These are phyloP conservation scores for Penicillium arizonense DNA, from an alignment of 495 filamentous ascomycete species.

Conservation along the genomic window DNA sequence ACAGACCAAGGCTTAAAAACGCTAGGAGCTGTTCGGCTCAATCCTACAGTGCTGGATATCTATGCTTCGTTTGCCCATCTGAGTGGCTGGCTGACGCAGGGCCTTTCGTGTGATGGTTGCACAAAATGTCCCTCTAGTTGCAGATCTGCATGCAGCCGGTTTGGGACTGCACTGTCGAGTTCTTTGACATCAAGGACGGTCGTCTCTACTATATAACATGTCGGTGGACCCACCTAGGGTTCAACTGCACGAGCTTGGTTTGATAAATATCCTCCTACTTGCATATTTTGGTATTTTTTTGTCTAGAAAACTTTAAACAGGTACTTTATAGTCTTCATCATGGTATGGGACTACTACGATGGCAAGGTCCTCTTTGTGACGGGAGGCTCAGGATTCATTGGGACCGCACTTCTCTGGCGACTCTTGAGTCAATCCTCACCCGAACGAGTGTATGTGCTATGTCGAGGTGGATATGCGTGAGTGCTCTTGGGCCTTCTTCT, in stretches of 20 bases:
- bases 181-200: neutral
- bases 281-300: neutral
- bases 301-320: neutral
- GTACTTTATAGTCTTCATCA: conserved; percentile 4
- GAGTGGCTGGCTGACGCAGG: conserved; percentile 11
- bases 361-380: conserved; percentile 25
- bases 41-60: neutral
- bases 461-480: conserved; percentile 23
- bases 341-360: conserved; percentile 29
- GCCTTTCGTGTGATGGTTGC: conserved; percentile 11
- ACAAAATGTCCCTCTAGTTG: conserved; percentile 19
- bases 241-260: neutral
- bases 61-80: neutral
- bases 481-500: neutral
- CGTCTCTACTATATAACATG: conserved; percentile 1
- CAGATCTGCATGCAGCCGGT: conserved; percentile 10
- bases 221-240: conserved; percentile 3
- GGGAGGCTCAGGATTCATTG: conserved; percentile 23
- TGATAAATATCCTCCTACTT: conserved; percentile 5
- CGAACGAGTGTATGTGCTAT: conserved; percentile 22
- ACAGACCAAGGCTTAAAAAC: neutral
- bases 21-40: neutral
- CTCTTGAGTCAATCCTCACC: conserved; percentile 19
- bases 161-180: neutral
- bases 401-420: conserved; percentile 22